Evolutionary conservation across 805 yeast genomes (phyloP).

Genomic region (Pichia paraexigua): DNA sequence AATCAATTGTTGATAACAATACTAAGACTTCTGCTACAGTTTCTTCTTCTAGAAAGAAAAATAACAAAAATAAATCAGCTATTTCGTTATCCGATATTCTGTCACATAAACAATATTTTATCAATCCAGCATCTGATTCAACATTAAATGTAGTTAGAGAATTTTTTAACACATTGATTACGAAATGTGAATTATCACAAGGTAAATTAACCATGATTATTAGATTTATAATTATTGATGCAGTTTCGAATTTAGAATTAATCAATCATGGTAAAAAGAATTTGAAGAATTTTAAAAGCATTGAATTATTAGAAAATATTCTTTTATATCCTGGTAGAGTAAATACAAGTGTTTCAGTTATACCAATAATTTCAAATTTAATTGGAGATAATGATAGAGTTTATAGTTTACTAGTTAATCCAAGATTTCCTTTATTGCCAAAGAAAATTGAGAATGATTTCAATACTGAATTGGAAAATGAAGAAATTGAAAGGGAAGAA

Average conservation of each 20-base stretch:
- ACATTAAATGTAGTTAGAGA: constrained; percentile 31
- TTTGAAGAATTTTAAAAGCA: constrained; percentile 26
- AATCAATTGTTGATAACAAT: neutral
- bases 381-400: constrained; percentile 41
- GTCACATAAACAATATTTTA: constrained; percentile 55
- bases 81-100: constrained; percentile 60
- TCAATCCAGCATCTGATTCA: constrained; percentile 30
- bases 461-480: constrained; percentile 7
- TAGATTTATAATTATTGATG: constrained; percentile 34
- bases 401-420: constrained; percentile 58
- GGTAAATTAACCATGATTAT: constrained; percentile 56
- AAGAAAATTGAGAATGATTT: constrained; percentile 1
- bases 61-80: constrained; percentile 31
- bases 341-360: constrained; percentile 47
- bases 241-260: constrained; percentile 26
- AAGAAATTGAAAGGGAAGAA: constrained; percentile 14
- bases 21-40: neutral
- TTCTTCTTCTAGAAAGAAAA: constrained; percentile 5
- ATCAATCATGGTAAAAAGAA: constrained; percentile 23
- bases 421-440: constrained; percentile 57
- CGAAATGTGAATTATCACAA: constrained; percentile 46
- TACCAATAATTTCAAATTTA: constrained; percentile 60
- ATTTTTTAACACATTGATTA: constrained; percentile 44
- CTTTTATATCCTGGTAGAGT: constrained; percentile 59
- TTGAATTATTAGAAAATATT: constrained; percentile 47